phyloP scores from a whole-genome alignment of 139 green algal species.

The Chlamydomonas sphaeroides region DNA sequence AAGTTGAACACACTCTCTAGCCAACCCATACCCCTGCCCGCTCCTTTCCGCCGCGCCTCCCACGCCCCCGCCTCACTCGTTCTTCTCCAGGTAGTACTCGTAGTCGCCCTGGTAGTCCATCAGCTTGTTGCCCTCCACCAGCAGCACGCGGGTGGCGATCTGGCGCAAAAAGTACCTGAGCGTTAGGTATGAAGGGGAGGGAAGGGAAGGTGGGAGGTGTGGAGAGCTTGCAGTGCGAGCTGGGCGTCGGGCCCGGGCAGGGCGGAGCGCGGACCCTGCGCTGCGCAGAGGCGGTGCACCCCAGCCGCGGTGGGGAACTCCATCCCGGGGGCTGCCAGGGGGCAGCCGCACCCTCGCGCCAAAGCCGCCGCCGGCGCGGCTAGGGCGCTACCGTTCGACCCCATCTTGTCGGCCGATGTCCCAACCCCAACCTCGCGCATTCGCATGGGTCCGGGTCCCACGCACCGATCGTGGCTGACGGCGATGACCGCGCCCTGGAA shows the following conservation, averaged over 20 bases:
- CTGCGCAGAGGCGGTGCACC: too few relatives aligned
- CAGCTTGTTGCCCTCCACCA: slow-evolving; percentile 78
- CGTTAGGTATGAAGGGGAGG: neutral
- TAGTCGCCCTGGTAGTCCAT: slow-evolving; percentile 95
- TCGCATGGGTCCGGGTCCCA: neutral
- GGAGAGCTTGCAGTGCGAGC: too few relatives aligned
- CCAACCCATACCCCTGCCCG: too few relatives aligned
- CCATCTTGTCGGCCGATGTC: too few relatives aligned
- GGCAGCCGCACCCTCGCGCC: too few relatives aligned
- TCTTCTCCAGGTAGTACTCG: slow-evolving; percentile 92
- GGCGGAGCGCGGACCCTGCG: too few relatives aligned
- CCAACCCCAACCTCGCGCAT: neutral
- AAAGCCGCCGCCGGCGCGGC: too few relatives aligned
- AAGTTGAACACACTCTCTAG: neutral
- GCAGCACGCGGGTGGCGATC: slow-evolving; percentile 93
- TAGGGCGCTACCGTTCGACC: too few relatives aligned
- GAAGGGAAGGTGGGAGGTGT: neutral
- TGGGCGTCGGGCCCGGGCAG: too few relatives aligned
- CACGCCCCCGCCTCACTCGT: slow-evolving; percentile 53
- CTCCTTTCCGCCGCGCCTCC: too few relatives aligned
- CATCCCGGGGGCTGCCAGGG: too few relatives aligned
- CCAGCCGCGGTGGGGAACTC: too few relatives aligned
- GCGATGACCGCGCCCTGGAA: slow-evolving; percentile 96
- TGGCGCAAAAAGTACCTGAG: slow-evolving; percentile 92
- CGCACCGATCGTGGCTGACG: slow-evolving; percentile 92